Conservation (phyloP, 768 basidiomycete genomes). For the Naematelia aurantialba region DNA sequence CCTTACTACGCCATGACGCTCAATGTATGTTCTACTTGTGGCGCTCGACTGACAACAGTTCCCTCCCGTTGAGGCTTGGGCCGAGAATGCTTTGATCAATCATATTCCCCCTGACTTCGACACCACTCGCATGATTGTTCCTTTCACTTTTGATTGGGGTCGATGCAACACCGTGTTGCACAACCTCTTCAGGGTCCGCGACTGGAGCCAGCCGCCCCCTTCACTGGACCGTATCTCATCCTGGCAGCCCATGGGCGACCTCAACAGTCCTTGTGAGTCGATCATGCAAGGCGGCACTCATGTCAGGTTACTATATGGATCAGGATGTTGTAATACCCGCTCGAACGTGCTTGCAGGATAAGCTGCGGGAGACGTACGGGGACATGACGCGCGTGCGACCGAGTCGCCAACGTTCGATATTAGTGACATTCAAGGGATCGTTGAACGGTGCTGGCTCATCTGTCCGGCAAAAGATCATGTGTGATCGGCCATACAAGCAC, state of each 20-base stretch:
- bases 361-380: slow-evolving; percentile 28
- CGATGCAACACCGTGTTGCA: slow-evolving; percentile 16
- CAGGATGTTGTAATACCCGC: slow-evolving; percentile 43
- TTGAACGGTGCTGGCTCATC: slow-evolving; percentile 34
- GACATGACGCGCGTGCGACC: slow-evolving; percentile 31
- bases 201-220: slow-evolving; percentile 5
- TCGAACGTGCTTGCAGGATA: slow-evolving; percentile 30
- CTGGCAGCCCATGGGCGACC: slow-evolving; percentile 10
- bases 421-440: slow-evolving; percentile 37
- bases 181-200: slow-evolving; percentile 19
- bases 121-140: slow-evolving; percentile 15
- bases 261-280: slow-evolving; percentile 11
- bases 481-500: slow-evolving; percentile 15
- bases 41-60: neutral
- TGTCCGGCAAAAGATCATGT: slow-evolving; percentile 19
- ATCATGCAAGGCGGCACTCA: neutral
- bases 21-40: neutral
- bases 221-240: slow-evolving; percentile 1
- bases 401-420: slow-evolving; percentile 17
- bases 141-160: slow-evolving; percentile 32
- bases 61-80: slow-evolving; percentile 7
- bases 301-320: slow-evolving; percentile 9
- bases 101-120: slow-evolving; percentile 21
- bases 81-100: slow-evolving; percentile 7
- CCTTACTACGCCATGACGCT: slow-evolving; percentile 12